phyloP scores from a whole-genome alignment of 306 rosid genomes.

The Prunus kanzakura region DNA sequence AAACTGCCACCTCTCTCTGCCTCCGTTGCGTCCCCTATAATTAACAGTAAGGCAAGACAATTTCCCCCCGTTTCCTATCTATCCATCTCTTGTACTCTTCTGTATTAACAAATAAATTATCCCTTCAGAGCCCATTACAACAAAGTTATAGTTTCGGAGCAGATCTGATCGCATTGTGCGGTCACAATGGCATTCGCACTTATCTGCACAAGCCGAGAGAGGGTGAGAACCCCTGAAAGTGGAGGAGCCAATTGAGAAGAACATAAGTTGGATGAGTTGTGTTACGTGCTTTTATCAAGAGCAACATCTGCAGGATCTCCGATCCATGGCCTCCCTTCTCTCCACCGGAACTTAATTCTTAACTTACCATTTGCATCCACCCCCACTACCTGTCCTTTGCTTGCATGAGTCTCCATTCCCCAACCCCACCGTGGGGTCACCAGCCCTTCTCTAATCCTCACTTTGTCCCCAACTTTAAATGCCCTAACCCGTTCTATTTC shows the following conservation, averaged over 20 bases:
- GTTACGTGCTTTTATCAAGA: conserved; percentile 53
- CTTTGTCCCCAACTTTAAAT: conserved; percentile 79
- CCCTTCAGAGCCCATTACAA: conserved; percentile 30
- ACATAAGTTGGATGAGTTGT: conserved; percentile 29
- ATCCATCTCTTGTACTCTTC: conserved; percentile 30
- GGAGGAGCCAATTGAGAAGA: conserved; percentile 32
- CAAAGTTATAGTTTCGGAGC: conserved; percentile 17
- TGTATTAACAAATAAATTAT: conserved; percentile 37
- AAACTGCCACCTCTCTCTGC: conserved; percentile 36
- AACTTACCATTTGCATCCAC: conserved; percentile 96
- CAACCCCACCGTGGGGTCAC: conserved; percentile 94
- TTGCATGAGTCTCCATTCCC: conserved; percentile 99
- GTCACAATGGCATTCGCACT: conserved; percentile 21
- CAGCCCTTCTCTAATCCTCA: conserved; percentile 79
- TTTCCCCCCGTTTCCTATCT: conserved; percentile 18
- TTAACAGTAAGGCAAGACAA: conserved; percentile 33
- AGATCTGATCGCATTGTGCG: conserved; percentile 15
- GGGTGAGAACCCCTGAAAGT: conserved; percentile 27
- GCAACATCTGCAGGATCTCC: conserved; percentile 94
- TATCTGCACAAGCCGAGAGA: conserved; percentile 26
- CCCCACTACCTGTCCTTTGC: conserved; percentile 87
- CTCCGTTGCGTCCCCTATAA: conserved; percentile 33
- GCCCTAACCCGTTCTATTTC: conserved; percentile 80
- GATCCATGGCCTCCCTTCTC: conserved; percentile 97
- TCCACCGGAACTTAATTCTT: conserved; percentile 87